Evolutionary conservation across 208 protist species (phyloP).

Genomic region (Acanthamoeba royreba): DNA sequence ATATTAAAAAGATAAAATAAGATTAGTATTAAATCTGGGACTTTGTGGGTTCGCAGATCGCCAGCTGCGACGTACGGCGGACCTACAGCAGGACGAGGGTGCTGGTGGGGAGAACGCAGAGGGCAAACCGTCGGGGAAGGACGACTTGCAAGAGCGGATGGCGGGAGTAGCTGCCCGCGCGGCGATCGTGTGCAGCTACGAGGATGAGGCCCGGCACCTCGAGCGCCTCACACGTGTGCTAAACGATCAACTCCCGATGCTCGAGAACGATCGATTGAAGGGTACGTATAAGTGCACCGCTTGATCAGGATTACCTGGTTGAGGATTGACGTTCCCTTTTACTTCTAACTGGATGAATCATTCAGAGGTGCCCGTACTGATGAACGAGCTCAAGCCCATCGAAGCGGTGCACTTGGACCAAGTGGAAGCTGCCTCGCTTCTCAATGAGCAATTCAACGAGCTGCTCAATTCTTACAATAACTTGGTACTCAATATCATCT

Average conservation of each 20-base stretch:
- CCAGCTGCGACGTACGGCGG: neutral
- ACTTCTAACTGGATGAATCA: no score
- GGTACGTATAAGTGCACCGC: neutral
- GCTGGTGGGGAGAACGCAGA: neutral
- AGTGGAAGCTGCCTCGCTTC: neutral
- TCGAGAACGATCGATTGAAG: slow-evolving; percentile 1
- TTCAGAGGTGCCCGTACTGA: neutral
- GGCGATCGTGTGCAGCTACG: slow-evolving; percentile 4
- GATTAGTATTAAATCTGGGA: no score
- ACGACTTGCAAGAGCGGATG: neutral
- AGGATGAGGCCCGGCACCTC: neutral
- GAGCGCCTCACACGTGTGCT: neutral
- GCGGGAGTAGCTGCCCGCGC: neutral
- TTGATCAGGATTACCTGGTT: neutral
- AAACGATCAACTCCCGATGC: neutral
- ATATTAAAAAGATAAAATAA: neutral
- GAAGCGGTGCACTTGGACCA: slow-evolving; percentile 5
- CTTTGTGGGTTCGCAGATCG: neutral
- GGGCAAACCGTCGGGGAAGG: neutral
- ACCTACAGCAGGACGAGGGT: neutral
- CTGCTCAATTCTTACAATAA: slow-evolving; percentile 21
- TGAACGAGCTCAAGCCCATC: neutral
- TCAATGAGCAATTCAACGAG: slow-evolving; percentile 16
- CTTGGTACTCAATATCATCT: neutral
- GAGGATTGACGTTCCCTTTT: neutral